phyloP scores from a whole-genome alignment of 768 basidiomycete genomes.

The Lactarius deliciosus region DNA sequence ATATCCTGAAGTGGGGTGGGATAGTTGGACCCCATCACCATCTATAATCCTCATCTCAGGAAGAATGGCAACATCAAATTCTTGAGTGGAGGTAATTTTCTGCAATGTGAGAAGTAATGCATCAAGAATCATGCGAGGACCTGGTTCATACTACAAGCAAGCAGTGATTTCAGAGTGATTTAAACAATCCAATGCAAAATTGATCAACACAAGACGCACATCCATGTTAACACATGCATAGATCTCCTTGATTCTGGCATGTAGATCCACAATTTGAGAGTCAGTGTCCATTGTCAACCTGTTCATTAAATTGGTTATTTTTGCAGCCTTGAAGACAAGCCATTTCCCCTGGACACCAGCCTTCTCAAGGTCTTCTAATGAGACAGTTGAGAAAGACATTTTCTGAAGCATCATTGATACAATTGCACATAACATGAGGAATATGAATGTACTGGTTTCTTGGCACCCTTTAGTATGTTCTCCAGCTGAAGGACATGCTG shows the following conservation, averaged over 20 bases:
- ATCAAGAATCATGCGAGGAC: not conserved
- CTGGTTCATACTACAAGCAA: not conserved
- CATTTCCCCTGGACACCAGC: not conserved
- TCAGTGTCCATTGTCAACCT: not conserved
- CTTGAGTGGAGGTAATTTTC: not conserved
- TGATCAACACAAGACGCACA: not conserved
- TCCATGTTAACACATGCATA: not conserved
- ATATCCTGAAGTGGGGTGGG: not conserved
- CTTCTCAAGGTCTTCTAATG: not conserved
- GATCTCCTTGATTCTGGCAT: not conserved
- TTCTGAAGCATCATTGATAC: not conserved
- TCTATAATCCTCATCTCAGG: not conserved
- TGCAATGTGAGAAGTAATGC: not conserved
- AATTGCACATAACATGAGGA: not conserved
- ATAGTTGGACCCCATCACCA: not conserved
- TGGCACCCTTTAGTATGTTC: too few species aligned
- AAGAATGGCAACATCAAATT: not conserved
- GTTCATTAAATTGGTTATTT: not conserved
- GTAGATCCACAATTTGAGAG: not conserved
- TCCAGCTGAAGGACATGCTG: too few species aligned
- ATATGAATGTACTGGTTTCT: not conserved
- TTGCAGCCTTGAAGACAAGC: not conserved
- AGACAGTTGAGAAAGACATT: not conserved
- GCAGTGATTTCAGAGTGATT: not conserved
- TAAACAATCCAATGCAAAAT: not conserved